Conservation (phyloP, 805 yeast genomes). For the Metschnikowia koreensis region DNA sequence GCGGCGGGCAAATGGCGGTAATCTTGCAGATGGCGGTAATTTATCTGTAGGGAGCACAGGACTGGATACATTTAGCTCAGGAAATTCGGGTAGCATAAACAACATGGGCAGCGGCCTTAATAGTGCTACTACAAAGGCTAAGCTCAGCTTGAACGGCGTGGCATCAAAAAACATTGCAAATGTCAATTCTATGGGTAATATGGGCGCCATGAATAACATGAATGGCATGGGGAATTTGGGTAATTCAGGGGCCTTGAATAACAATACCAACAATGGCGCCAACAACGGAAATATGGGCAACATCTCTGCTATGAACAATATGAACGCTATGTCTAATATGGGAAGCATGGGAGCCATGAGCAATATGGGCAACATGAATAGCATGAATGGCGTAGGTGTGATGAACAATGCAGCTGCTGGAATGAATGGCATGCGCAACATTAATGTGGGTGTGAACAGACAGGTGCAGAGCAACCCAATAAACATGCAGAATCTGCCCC, state of each 20-base stretch:
- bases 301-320: constrained; percentile 7
- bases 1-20: constrained; percentile 13
- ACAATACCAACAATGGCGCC: background rate
- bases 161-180: constrained; percentile 7
- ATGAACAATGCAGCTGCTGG: constrained; percentile 8
- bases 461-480: constrained; percentile 7
- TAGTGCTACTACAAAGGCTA: background rate
- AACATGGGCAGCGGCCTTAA: constrained; percentile 1
- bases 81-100: background rate
- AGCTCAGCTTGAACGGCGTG: constrained; percentile 4
- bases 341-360: constrained; percentile 15
- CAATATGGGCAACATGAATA: constrained; percentile 10
- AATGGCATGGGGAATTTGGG: constrained; percentile 3
- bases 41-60: background rate
- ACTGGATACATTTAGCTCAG: background rate
- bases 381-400: constrained; percentile 9
- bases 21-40: background rate
- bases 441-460: constrained; percentile 6
- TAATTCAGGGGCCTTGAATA: background rate
- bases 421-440: constrained; percentile 17
- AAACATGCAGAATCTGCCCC: constrained; percentile 8
- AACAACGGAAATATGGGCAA: constrained; percentile 5
- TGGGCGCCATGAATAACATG: constrained; percentile 3
- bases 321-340: background rate
- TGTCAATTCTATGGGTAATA: constrained; percentile 7